Base-by-base conservation (phyloP, 495 filamentous ascomycete genomes). In the Cercophora sp. region DNA sequence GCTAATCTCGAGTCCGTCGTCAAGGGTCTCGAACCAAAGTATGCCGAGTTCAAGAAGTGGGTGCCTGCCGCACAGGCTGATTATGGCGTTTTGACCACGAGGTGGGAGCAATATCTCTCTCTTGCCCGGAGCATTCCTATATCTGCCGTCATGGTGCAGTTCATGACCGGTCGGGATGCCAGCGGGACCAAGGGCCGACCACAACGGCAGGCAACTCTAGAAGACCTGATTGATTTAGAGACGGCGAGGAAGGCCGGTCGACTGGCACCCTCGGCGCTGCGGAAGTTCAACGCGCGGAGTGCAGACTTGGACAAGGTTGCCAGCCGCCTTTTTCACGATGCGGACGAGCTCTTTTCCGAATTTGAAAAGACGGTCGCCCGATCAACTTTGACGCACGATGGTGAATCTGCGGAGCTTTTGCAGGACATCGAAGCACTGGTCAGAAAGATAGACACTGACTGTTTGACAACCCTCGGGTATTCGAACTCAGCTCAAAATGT, bases 371-470 rank as follows among this genome's bases (percentile, higher is more conserved):
- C 77, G 8, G 64, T 78, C 52, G 72, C 68, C 31, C 73, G 70
- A 4, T 74, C 72, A 16, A 65, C 65, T 13, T 42, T 73, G 56
- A 54, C 60, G 16, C 72, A 74, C 43, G 59, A 55, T n/a, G 52
- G 55, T 16, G 76, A 80, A 48, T 57, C 75, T 10, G 52, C 53
- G 15, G 74, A 77, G 48, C 69, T 96, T 13, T 65, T 91, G 45
- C 82, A 92, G 43, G 94, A 97, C 63, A 89, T 99, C 34, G 84
- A 91, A 63, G 84, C 88, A 0, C 74, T 97, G 49, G 81, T 84
- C 13, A 88, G 79, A 61, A 97, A 96, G 70, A 84, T 99, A 54
- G 80, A 82, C 15, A 88, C 87, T 1, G 94, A 97, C 64, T 88
- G 87, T 62, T 86, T 95, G 57, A 85, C 87, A 63, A 82, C 90